A percentile compares a stretch with the other conserved stretches of the same genome.
These are phyloP conservation scores for Heimioporus retisporus DNA, from an alignment of 1,284 basidiomycete genomes.

Conservation along the genomic window DNA sequence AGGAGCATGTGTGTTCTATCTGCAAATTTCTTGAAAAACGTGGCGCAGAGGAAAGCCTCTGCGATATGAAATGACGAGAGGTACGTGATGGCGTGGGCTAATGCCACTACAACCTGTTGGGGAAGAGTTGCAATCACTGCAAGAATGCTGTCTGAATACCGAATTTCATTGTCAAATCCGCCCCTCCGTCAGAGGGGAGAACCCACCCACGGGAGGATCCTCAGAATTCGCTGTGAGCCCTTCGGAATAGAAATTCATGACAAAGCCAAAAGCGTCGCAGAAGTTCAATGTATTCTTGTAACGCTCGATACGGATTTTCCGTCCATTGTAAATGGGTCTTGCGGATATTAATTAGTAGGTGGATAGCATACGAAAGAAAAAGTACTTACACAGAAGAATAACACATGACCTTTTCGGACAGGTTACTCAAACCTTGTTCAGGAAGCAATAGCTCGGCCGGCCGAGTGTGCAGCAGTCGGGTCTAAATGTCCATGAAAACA, in stretches of 20 bases:
- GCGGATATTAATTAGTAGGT: conserved; percentile 21
- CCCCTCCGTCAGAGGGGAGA: not conserved
- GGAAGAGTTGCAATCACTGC: conserved; percentile 81
- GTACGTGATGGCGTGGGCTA: conserved; percentile 84
- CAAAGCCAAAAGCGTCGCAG: conserved; percentile 77
- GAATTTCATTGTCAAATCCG: not conserved
- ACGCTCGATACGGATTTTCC: conserved; percentile 71
- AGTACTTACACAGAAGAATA: conserved; percentile 70
- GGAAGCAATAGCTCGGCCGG: conserved; percentile 89
- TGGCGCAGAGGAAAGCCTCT: conserved; percentile 78
- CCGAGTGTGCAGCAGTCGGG: conserved; percentile 83
- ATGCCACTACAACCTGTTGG: conserved; percentile 76
- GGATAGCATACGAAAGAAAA: conserved; percentile 7
- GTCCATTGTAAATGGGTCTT: conserved; percentile 58
- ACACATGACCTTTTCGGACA: conserved; percentile 83
- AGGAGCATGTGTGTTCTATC: conserved; percentile 90
- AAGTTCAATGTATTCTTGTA: conserved; percentile 69
- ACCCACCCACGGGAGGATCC: conserved; percentile 59
- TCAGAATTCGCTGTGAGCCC: conserved; percentile 59
- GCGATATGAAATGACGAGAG: conserved; percentile 83
- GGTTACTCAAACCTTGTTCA: conserved; percentile 67
- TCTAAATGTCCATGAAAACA: conserved; percentile 55
- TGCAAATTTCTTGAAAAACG: conserved; percentile 85
- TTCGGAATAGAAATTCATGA: conserved; percentile 80
- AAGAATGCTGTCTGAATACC: conserved; percentile 60